phyloP scores from a whole-genome alignment of 305 asterid genomes.

The Caryopteris hybrid region DNA sequence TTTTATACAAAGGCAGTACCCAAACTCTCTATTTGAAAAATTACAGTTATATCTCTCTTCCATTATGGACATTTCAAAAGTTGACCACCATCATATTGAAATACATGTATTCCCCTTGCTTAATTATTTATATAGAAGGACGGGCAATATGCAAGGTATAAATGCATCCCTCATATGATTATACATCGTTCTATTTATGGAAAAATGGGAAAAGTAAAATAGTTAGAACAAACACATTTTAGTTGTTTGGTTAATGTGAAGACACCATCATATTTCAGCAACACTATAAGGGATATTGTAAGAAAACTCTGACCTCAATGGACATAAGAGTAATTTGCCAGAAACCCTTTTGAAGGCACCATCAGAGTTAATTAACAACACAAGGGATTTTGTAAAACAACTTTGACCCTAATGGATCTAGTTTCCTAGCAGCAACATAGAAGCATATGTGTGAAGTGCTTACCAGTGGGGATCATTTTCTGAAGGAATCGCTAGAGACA shows the following conservation, averaged over 20 bases:
- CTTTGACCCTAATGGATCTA: not conserved
- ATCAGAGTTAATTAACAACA: not conserved
- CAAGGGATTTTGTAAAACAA: not conserved
- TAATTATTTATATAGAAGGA: too few species aligned
- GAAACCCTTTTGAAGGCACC: not conserved
- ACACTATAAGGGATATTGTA: not conserved
- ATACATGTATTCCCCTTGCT: not conserved
- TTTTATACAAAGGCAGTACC: not conserved
- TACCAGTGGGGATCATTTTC: constrained; percentile 89
- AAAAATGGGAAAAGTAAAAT: not conserved
- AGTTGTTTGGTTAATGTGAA: too few species aligned
- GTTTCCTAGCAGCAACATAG: constrained; percentile 3
- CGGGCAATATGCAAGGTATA: not conserved
- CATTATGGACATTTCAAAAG: not conserved
- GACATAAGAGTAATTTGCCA: not conserved
- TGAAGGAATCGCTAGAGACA: constrained; percentile 59
- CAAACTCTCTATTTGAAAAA: not conserved
- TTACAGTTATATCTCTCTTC: not conserved
- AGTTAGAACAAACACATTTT: not conserved
- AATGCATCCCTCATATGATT: not conserved
- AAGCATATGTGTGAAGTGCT: constrained; percentile 13
- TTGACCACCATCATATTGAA: not conserved
- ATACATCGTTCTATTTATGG: not conserved
- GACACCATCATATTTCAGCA: not conserved
- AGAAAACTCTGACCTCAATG: not conserved